phyloP scores from a whole-genome alignment of 768 basidiomycete species.

The Rhizopogon roseolus region DNA sequence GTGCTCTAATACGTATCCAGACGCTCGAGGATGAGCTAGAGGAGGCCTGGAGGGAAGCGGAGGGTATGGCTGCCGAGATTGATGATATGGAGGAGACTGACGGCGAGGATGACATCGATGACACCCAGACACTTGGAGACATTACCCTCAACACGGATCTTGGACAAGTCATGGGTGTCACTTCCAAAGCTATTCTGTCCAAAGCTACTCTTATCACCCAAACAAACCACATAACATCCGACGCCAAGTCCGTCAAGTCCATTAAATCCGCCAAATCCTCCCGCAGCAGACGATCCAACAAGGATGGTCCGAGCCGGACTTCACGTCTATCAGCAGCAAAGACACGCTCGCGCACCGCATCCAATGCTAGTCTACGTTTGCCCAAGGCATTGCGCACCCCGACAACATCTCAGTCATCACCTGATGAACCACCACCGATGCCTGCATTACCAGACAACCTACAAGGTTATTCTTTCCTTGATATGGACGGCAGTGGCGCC shows the following conservation, averaged over 20 bases:
- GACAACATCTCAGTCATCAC: constrained; percentile 30
- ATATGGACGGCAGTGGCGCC: constrained; percentile 28
- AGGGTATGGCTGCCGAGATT: constrained; percentile 66
- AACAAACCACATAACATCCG: constrained; percentile 9
- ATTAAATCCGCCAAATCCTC: constrained; percentile 13
- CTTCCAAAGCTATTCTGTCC: constrained; percentile 32
- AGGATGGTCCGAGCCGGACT: constrained; percentile 26
- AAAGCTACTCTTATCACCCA: constrained; percentile 28
- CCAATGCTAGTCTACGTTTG: constrained; percentile 63
- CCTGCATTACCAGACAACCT: constrained; percentile 17
- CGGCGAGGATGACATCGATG: constrained; percentile 23
- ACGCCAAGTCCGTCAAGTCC: constrained; percentile 20
- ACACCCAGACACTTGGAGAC: constrained; percentile 19
- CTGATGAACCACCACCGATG: constrained; percentile 25
- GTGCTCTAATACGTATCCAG: constrained; percentile 41
- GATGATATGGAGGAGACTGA: constrained; percentile 49
- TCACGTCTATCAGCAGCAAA: constrained; percentile 60
- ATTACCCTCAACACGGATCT: constrained; percentile 20
- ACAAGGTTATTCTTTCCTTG: constrained; percentile 26
- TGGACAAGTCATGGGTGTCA: constrained; percentile 32
- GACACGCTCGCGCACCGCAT: constrained; percentile 56
- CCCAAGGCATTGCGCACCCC: constrained; percentile 32
- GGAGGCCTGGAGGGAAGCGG: constrained; percentile 79
- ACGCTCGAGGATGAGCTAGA: constrained; percentile 66
- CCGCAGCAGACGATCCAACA: constrained; percentile 18